Evolutionary conservation across 1,284 basidiomycete species (phyloP).

Genomic region (Veloboletus limbatus): DNA sequence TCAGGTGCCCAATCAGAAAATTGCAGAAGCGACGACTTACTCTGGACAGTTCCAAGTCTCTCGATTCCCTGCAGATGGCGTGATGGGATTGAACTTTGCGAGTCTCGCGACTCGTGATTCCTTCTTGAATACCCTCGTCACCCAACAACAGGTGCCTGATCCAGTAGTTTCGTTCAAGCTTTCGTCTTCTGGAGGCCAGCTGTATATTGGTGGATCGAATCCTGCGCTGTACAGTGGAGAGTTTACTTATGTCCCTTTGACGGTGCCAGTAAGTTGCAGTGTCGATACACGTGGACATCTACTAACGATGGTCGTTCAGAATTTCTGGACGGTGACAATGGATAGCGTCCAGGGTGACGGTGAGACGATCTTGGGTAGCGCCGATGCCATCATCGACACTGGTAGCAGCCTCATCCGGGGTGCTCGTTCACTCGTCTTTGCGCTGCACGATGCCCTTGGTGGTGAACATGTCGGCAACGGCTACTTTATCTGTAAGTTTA

Average conservation of each 20-base stretch:
- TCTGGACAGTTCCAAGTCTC: no score
- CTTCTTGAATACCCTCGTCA: constrained; percentile 23
- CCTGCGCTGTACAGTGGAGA: constrained; percentile 12
- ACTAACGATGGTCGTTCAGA: constrained; percentile 9
- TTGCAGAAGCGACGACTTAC: constrained; percentile 30
- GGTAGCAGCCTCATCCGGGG: no score
- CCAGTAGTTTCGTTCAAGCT: constrained; percentile 42
- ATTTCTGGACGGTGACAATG: constrained; percentile 31
- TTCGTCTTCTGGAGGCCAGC: constrained; percentile 22
- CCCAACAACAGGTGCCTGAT: constrained; percentile 15
- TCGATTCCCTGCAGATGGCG: constrained; percentile 31
- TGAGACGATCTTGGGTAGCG: no score
- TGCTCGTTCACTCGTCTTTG: no score
- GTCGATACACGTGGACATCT: background rate
- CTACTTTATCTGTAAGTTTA: constrained; percentile 7
- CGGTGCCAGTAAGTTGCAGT: constrained; percentile 21
- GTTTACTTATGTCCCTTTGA: constrained; percentile 27
- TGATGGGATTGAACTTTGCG: constrained; percentile 32
- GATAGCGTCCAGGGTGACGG: constrained; percentile 18
- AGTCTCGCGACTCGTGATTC: constrained; percentile 10
- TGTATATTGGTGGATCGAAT: constrained; percentile 39
- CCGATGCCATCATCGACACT: no score
- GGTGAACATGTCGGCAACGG: background rate
- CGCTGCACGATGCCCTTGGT: constrained; percentile 9
- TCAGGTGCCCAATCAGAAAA: constrained; percentile 24